Base-by-base conservation (phyloP, 2,329 filamentous ascomycete species). In the Dothidotthia symphoricarpi region DNA sequence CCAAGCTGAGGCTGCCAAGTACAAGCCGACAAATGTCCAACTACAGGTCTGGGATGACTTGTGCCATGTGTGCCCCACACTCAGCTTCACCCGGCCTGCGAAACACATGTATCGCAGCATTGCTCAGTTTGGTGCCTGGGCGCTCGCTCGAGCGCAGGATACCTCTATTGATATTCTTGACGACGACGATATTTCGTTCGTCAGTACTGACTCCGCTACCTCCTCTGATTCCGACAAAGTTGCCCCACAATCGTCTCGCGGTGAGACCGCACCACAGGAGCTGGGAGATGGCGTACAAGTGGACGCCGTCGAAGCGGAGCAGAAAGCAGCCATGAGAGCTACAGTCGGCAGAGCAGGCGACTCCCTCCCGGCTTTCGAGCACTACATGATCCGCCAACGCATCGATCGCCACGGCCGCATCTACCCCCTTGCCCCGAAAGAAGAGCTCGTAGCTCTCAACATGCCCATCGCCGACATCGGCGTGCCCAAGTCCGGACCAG, bases 11-110 rank as follows among this genome's bases (percentile, higher is more conserved):
- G 73, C 76, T 42, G 82, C 83, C 17, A 81, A 76, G 45, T 94
- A 88, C 65, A 80, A 81, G 40, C 87, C 89, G 0, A 98, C 93
- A 0, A 81, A 95, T 53, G 91, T 97, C 0, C 89, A 96, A 61
- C 75, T 98, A 2, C 93, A 97, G 63, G 84, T 97, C 1, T 97
- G 91, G 90, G 91, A 97, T 41, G 86, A 95, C 55, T 72, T 97
- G 3, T 97, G 93, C 57, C 91, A 97, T 61, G 90, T 95, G 5
- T 83, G 85, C 0, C 88, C 91, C 1, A 96, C 90, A 0, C 75
- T 97, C n/a, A 95, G 88, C 55, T 97, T 95, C 64, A 97, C 91
- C 0, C 79, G 84, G n/a, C 93, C 93, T 1, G 93, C 91, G 30
- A 97, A 97, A 64, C 86, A 86, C 69, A 96, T 97, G 89, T 97